Evolutionary conservation across 1,139 yeast genomes (phyloP).

Genomic region (Trichomonascaceae sp.): DNA sequence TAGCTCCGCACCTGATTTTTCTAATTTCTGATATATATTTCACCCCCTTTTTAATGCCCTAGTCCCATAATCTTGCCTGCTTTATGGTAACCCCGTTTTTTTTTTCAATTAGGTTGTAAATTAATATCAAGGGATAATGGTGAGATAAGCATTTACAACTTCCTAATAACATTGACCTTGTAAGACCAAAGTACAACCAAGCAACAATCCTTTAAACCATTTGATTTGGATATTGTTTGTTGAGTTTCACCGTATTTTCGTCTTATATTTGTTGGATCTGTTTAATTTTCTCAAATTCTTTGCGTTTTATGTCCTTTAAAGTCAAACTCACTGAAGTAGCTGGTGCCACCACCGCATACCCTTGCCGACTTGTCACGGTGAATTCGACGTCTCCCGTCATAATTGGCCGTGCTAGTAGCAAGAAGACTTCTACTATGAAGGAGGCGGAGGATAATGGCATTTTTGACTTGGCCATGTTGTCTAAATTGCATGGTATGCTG

Average conservation of each 20-base stretch:
- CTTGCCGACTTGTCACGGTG: neutral
- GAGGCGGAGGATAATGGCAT: constrained; percentile 14
- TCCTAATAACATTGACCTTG: neutral
- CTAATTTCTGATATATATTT: neutral
- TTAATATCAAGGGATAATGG: neutral
- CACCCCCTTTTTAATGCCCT: neutral
- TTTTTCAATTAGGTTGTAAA: neutral
- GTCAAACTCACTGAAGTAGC: neutral
- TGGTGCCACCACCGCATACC: neutral
- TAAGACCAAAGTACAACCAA: neutral
- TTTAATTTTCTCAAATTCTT: neutral
- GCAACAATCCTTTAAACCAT: neutral
- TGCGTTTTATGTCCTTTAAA: neutral
- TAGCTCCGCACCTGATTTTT: neutral
- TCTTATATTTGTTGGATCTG: neutral
- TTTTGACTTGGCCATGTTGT: constrained; percentile 18
- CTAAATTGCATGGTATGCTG: constrained; percentile 20
- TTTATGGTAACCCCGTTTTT: too few species aligned
- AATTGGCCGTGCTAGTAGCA: constrained; percentile 13
- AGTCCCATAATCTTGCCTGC: neutral
- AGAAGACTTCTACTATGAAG: constrained; percentile 2
- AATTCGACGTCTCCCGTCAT: neutral
- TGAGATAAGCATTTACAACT: neutral
- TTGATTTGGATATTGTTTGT: neutral
- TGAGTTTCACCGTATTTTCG: neutral